A percentile compares a stretch with the other conserved stretches of the same genome.
Evolutionary conservation across 306 rosid genomes (phyloP).

Genomic region (Pyrus pyrifolia): DNA sequence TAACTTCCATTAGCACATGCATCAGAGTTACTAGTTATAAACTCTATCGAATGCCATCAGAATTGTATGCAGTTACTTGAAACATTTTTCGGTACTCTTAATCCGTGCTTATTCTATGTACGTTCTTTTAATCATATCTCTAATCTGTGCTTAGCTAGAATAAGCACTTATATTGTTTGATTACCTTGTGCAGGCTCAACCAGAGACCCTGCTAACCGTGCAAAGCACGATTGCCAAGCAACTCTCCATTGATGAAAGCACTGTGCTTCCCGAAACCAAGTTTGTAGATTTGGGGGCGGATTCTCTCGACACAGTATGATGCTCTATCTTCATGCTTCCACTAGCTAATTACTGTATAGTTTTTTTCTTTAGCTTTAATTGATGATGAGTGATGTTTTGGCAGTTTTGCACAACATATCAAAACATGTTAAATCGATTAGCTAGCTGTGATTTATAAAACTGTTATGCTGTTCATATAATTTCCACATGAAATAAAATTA

Average conservation of each 20-base stretch:
- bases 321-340: background rate
- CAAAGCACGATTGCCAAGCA: slow-evolving; percentile 56
- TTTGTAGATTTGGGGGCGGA: slow-evolving; percentile 66
- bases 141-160: background rate
- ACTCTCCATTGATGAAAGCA: slow-evolving; percentile 49
- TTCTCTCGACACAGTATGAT: slow-evolving; percentile 57
- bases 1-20: no score
- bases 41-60: background rate
- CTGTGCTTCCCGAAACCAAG: slow-evolving; percentile 45
- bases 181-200: slow-evolving; percentile 32
- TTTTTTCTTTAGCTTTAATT: no score
- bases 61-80: background rate
- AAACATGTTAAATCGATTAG: background rate
- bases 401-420: background rate
- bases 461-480: background rate
- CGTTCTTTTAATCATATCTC: background rate
- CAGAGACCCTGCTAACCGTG: slow-evolving; percentile 47
- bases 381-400: background rate
- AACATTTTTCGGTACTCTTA: background rate
- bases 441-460: background rate
- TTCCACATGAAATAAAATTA: background rate
- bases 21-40: background rate
- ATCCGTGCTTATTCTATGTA: background rate
- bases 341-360: background rate
- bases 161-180: background rate